phyloP scores from a whole-genome alignment of 2,329 filamentous ascomycete species.

The Cordyceps javanica region DNA sequence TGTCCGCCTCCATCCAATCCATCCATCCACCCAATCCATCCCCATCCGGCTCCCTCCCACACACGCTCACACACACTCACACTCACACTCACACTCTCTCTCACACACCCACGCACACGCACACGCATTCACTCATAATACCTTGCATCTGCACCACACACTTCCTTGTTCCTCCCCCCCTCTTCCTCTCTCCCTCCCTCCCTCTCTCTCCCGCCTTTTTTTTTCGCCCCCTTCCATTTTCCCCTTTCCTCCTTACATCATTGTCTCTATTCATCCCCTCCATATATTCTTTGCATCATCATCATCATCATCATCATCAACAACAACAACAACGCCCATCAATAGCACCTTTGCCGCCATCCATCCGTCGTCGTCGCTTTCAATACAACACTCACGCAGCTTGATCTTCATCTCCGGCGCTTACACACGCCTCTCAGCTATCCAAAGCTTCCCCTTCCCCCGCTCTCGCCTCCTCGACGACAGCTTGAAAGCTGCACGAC shows the following conservation, averaged over 20 bases:
- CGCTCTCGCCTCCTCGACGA: background rate
- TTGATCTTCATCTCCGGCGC: background rate
- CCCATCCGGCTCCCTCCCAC: slow-evolving; percentile 7
- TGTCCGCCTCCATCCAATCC: background rate
- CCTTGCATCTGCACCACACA: background rate
- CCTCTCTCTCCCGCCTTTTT: background rate
- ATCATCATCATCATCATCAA: background rate
- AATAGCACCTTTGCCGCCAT: no score
- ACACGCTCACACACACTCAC: background rate
- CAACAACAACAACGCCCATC: background rate
- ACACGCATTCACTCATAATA: background rate
- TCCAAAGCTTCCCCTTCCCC: no score
- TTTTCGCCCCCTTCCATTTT: background rate
- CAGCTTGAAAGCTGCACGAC: background rate
- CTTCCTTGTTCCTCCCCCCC: background rate
- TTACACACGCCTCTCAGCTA: background rate
- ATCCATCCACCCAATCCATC: background rate
- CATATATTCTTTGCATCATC: no score
- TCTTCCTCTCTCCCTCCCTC: background rate
- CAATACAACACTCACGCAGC: background rate
- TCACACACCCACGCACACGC: background rate
- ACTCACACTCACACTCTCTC: background rate
- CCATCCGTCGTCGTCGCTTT: background rate
- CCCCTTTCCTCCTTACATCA: background rate
- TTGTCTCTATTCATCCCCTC: no score